phyloP scores from a whole-genome alignment of 768 basidiomycete species.

The Lyophyllum shimeji region DNA sequence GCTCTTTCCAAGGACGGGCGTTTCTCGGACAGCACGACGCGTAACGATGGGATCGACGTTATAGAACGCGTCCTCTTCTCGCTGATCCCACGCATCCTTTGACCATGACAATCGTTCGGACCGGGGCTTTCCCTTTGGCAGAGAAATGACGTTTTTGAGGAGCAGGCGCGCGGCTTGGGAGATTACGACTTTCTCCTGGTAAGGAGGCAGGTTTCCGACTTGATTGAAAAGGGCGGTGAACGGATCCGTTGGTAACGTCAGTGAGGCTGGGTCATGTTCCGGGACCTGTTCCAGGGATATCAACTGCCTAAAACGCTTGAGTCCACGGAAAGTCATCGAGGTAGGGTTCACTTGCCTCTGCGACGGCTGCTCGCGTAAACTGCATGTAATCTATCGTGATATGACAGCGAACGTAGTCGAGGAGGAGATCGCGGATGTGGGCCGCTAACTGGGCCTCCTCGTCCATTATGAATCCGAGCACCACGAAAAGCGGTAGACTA shows the following conservation, averaged over 20 bases:
- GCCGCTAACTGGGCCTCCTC: constrained; percentile 27
- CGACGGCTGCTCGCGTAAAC: constrained; percentile 49
- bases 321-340: neutral
- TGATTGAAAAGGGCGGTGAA: constrained; percentile 39
- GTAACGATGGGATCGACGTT: constrained; percentile 48
- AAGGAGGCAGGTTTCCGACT: constrained; percentile 31
- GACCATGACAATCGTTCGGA: constrained; percentile 40
- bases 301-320: constrained; percentile 26
- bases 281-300: constrained; percentile 45
- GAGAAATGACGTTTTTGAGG: constrained; percentile 28
- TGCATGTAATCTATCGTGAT: constrained; percentile 54
- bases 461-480: neutral
- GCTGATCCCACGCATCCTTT: constrained; percentile 17
- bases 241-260: constrained; percentile 56
- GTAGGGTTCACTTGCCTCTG: constrained; percentile 36
- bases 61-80: constrained; percentile 23
- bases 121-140: constrained; percentile 23
- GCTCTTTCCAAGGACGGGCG: constrained; percentile 39
- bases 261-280: constrained; percentile 47
- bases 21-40: constrained; percentile 43
- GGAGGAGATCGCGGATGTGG: constrained; percentile 56
- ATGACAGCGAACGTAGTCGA: constrained; percentile 53
- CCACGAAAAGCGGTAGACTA: neutral
- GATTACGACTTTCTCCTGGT: constrained; percentile 46
- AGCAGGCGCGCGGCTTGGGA: constrained; percentile 32